Evolutionary conservation across 306 rosid genomes (phyloP), one percentile per base, ranked within the genome.

Genomic region (Phaseolus lunatus): DNA sequence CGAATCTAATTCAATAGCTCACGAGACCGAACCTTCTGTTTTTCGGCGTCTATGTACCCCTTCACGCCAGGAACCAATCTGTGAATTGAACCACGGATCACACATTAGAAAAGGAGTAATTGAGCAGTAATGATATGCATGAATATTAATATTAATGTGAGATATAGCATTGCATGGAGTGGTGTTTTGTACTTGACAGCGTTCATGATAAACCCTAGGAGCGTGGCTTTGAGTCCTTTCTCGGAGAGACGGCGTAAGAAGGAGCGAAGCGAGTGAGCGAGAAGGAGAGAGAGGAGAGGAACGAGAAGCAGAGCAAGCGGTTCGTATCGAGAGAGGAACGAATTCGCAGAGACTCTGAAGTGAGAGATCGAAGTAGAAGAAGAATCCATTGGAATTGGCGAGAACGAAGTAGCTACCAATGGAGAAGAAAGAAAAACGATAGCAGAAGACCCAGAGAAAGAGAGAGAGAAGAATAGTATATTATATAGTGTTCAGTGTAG

Each of bases 1-100:
- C n/a, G 15, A 77, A 53, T 3, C 56, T 33, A 80, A 70, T 64
- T 14, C 9, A 65, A 43, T 3, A 12, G 48, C 20, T 39, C 64
- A 41, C 61, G 12, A 44, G n/a, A 52, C 3, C 72, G 4, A 5
- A 86, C 89, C 89, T 86, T 86, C 58, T 20, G 83, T 48, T 86
- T 86, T 48, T 86, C 79, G 1, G 81, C 84, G 63, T 83, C 78
- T 23, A 86, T 77, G 67, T 80, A 83, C 39, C 77, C 65, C 81
- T 80, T 80, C 58, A 86, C 89, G 1, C 77, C 83, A 72, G 89
- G 89, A 20, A 86, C 26, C 81, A 80, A 80, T 77, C 89, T 86
- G 83, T 8, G 0, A 16, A 72, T 61, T 58, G 68, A 39, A 77
- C 56, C 12, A 35, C 63, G 56, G 64, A 83, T 68, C 77, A 35